Evolutionary conservation across 306 rosid species (phyloP), one percentile per base, ranked within the genome.

Genomic region (Cyamopsis tetragonoloba): DNA sequence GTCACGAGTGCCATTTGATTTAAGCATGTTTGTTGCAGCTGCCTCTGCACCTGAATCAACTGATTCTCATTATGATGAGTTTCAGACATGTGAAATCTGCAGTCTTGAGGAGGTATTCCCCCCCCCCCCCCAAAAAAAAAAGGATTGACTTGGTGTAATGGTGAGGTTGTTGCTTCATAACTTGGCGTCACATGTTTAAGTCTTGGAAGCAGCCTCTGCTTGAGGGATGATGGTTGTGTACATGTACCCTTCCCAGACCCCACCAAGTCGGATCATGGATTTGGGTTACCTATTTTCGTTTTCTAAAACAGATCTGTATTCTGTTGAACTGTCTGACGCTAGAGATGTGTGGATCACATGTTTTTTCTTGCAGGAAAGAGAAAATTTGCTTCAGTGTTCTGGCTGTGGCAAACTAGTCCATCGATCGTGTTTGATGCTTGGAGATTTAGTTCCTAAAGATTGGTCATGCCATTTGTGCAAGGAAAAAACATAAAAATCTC

Each of bases 21-120:
- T 71, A 37, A 26, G 43, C 50, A 60, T 31, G 60, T 43, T 80
- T 44, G 28, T 35, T 83, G 95, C 86, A 91, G 97, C 87, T 78
- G 91, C 86, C 79, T 91, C 97, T 84, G 86, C 70, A 69, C 68
- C 55, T 48, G 97, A 91, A 62, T 84, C 97, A 66, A 43, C 81
- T 8, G 97, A 86, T 74, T 88, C 97, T 51, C 96, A 88, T 28
- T 69, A 18, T 79, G 97, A 88, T 8, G 97, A 91, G 78, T 85
- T 88, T 78, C 97, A 85, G 77, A 88, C 85, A 7, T 91, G 97
- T 51, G 95, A 88, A 69, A 83, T 86, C 28, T 91, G 97, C 88
- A 78, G 71, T 66, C 17, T 75, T 60, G 93, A 86, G 74, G 86
- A 82, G 93, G 97, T 86, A n/a, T n/a, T n/a, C n/a, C n/a, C n/a